A percentile compares a stretch with the other conserved stretches of the same genome.
Evolutionary conservation across 1,284 basidiomycete species (phyloP).

Genomic region (Marasmius tenuissimus): DNA sequence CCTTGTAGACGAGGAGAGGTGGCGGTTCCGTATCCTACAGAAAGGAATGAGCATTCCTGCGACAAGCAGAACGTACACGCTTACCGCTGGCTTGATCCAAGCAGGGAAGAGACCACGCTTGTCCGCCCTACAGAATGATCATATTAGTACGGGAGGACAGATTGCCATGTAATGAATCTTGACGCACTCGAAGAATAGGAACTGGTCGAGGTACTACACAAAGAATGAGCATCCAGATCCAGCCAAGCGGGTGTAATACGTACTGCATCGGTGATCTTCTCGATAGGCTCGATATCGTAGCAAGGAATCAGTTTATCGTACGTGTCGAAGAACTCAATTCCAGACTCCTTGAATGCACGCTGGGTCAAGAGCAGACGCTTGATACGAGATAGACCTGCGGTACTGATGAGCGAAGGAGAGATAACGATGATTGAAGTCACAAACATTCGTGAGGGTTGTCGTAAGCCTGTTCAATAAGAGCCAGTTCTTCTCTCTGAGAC

Average conservation of each 20-base stretch:
- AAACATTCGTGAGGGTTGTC: slow-evolving; percentile 88
- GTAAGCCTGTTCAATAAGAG: slow-evolving; percentile 95
- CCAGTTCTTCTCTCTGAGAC: slow-evolving; percentile 94
- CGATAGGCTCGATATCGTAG: slow-evolving; percentile 97
- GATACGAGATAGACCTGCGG: slow-evolving; percentile 84
- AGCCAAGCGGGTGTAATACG: slow-evolving; percentile 25
- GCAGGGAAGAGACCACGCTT: slow-evolving; percentile 95
- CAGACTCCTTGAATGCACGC: slow-evolving; percentile 95
- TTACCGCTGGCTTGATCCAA: slow-evolving; percentile 92
- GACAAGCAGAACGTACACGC: slow-evolving; percentile 11
- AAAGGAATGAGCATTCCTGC: slow-evolving; percentile 10
- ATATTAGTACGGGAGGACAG: slow-evolving; percentile 18
- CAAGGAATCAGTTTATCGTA: slow-evolving; percentile 98
- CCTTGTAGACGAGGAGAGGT: slow-evolving; percentile 94
- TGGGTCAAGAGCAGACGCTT: slow-evolving; percentile 94
- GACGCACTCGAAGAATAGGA: slow-evolving; percentile 76
- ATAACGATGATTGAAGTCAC: slow-evolving; percentile 1
- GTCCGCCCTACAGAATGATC: slow-evolving; percentile 70
- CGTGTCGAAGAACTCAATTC: slow-evolving; percentile 94
- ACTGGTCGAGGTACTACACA: slow-evolving; percentile 83
- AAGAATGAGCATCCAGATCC: slow-evolving; percentile 19
- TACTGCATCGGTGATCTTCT: slow-evolving; percentile 96
- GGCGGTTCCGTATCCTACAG: slow-evolving; percentile 87
- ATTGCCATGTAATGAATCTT: slow-evolving; percentile 5
- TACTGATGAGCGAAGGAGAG: neutral